Percentiles rank a stretch among this genome's conserved stretches.
These are phyloP conservation scores for Eremochloa ophiuroides DNA, from an alignment of 176 grass and related monocot genomes.

Conservation along the genomic window DNA sequence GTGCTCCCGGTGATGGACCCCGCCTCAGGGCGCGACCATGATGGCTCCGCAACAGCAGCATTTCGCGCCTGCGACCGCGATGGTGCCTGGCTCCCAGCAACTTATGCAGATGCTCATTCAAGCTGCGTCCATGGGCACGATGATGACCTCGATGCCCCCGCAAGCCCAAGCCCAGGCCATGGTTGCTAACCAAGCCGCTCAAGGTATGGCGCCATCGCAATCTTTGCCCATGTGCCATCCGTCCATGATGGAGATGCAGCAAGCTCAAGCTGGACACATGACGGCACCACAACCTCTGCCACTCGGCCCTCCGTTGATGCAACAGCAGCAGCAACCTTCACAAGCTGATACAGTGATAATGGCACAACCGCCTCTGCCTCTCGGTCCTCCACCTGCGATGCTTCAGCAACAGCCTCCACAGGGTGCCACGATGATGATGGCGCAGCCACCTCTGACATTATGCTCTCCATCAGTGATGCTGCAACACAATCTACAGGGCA, in stretches of 20 bases:
- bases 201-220: not conserved
- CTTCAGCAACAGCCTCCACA: slow-evolving; percentile 11
- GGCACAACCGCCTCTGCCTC: not conserved
- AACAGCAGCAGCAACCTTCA: not conserved
- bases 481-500: slow-evolving; percentile 6
- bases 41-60: slow-evolving; percentile 4
- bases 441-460: not conserved
- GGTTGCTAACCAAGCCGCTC: not conserved
- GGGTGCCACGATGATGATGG: not conserved
- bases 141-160: not conserved
- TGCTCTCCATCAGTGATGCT: not conserved
- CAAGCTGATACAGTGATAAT: not conserved
- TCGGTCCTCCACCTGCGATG: not conserved
- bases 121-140: not conserved
- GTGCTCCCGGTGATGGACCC: not conserved
- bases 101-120: not conserved
- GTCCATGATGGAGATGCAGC: not conserved
- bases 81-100: not conserved
- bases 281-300: not conserved
- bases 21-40: not conserved
- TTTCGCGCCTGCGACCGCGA: not conserved
- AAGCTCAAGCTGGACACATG: not conserved
- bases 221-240: not conserved
- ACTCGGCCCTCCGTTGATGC: not conserved
- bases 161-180: not conserved